phyloP scores from a whole-genome alignment of 208 protist genomes.

The Acanthamoeba healyi region DNA sequence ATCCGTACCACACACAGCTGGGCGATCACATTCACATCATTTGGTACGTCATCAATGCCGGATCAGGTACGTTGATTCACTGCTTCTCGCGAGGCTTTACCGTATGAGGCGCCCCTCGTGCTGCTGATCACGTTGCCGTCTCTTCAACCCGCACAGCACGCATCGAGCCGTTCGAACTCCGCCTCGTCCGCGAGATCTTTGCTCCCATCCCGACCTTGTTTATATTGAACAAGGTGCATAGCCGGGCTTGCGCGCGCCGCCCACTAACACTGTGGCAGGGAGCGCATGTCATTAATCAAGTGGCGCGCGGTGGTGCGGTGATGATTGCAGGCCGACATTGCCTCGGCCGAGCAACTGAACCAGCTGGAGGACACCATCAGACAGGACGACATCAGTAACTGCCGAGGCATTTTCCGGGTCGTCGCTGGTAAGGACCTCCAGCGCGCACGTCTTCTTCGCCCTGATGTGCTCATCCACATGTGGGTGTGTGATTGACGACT shows the following conservation, averaged over 20 bases:
- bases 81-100: no score
- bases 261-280: no score
- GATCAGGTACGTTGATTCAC: slow-evolving; percentile 24
- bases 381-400: slow-evolving; percentile 37
- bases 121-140: no score
- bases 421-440: not conserved
- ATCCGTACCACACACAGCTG: slow-evolving; percentile 2
- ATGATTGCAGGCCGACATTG: slow-evolving; percentile 3
- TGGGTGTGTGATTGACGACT: no score
- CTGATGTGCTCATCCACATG: not conserved
- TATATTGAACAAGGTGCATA: slow-evolving; percentile 41
- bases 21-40: slow-evolving; percentile 65
- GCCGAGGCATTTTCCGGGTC: slow-evolving; percentile 37
- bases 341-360: slow-evolving; percentile 62
- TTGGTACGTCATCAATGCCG: slow-evolving; percentile 72
- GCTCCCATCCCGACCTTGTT: slow-evolving; percentile 59
- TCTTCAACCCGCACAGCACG: not conserved
- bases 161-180: slow-evolving; percentile 46
- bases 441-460: not conserved
- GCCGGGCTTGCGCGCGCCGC: not conserved
- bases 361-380: slow-evolving; percentile 54
- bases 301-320: no score
- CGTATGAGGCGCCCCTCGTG: no score
- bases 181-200: slow-evolving; percentile 57
- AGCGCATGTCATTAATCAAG: no score